phyloP scores from a whole-genome alignment of 192 early-diverging fungal species.

The Backusella mclennaniae region DNA sequence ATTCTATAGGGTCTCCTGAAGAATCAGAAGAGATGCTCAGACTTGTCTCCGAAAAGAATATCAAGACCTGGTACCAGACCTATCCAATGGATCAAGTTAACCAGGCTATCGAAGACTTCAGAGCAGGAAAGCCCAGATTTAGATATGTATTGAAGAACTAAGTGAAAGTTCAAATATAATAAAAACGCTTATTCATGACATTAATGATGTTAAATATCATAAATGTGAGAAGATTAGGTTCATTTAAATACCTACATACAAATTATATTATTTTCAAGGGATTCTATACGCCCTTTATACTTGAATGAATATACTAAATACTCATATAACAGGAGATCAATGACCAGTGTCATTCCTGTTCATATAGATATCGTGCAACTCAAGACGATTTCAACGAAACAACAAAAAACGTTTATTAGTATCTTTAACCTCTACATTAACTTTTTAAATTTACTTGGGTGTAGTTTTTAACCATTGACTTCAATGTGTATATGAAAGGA shows the following conservation, averaged over 20 bases:
- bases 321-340: no score
- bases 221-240: no score
- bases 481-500: not conserved
- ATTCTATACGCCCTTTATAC: no score
- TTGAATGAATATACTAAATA: no score
- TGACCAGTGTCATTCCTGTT: no score
- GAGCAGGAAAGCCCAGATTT: constrained; percentile 63
- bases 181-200: not conserved
- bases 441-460: not conserved
- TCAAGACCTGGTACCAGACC: constrained; percentile 53
- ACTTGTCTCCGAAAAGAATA: constrained; percentile 53
- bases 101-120: constrained; percentile 60
- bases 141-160: constrained; percentile 71
- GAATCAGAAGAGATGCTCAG: constrained; percentile 58
- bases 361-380: no score
- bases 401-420: no score
- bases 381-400: no score
- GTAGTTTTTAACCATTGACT: not conserved
- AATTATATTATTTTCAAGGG: no score
- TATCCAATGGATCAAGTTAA: constrained; percentile 61
- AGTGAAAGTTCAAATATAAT: not conserved
- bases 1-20: constrained; percentile 50
- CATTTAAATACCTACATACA: no score
- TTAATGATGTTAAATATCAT: no score
- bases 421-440: not conserved